Evolutionary conservation across 192 early-diverging fungal genomes (phyloP).

Genomic region (Backusella luteola): DNA sequence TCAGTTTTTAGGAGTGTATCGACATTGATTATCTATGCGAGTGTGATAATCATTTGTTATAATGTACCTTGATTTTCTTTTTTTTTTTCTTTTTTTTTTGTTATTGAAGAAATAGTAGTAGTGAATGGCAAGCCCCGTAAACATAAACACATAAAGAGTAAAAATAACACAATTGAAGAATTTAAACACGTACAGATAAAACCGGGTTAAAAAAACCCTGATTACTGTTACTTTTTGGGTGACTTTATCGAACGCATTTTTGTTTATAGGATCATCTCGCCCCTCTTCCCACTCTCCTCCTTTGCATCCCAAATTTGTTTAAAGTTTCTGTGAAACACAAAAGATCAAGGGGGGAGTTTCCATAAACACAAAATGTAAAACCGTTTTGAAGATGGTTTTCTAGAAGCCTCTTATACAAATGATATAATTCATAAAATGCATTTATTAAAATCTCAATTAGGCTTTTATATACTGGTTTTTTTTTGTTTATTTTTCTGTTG

Average conservation of each 20-base stretch:
- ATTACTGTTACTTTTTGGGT: neutral
- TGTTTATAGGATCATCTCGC: neutral
- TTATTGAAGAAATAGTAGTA: neutral
- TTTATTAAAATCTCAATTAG: neutral
- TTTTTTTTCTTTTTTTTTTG: neutral
- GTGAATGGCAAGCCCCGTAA: neutral
- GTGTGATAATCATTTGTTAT: neutral
- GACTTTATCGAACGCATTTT: too few relatives aligned
- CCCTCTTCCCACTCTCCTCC: neutral
- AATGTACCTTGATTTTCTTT: neutral
- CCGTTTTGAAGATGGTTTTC: neutral
- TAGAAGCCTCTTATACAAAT: neutral
- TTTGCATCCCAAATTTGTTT: neutral
- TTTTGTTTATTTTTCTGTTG: neutral
- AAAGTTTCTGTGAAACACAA: neutral
- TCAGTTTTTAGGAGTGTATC: neutral
- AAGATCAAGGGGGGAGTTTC: neutral
- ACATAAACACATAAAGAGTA: neutral
- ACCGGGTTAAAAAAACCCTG: neutral
- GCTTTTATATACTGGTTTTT: neutral
- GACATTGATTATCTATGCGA: neutral
- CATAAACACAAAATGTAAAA: neutral
- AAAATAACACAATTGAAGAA: neutral
- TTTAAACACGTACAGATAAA: neutral
- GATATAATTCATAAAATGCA: too few relatives aligned